Percentiles rank a stretch among this genome's conserved stretches.
These are phyloP conservation scores for Penicillium sp. DNA, from an alignment of 2,329 filamentous ascomycete species.

Conservation along the genomic window DNA sequence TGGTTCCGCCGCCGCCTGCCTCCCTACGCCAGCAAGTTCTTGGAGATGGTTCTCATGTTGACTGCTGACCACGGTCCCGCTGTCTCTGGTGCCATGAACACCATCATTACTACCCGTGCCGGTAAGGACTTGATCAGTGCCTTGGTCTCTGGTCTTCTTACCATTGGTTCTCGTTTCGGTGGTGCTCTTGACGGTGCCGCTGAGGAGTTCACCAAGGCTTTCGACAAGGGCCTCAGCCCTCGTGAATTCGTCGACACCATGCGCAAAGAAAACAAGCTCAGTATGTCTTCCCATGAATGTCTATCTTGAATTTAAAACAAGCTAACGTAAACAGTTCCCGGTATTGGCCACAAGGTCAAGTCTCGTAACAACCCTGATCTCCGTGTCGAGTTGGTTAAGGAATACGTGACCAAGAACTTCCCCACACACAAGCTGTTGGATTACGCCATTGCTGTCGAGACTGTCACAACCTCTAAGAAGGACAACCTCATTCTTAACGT, in stretches of 20 bases:
- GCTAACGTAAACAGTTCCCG: conserved; percentile 60
- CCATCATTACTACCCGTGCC: conserved; percentile 98
- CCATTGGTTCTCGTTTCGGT: conserved; percentile 96
- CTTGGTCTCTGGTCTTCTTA: conserved; percentile 92
- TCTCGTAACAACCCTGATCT: conserved; percentile 99
- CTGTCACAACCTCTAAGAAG: conserved; percentile 98
- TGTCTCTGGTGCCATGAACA: conserved; percentile 99
- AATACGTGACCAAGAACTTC: conserved; percentile 97
- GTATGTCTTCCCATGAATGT: conserved; percentile 43
- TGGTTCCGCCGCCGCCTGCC: conserved; percentile 99
- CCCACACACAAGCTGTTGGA: conserved; percentile 96
- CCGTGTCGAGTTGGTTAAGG: conserved; percentile 98
- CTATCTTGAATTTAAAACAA: background rate
- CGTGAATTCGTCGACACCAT: conserved; percentile 98
- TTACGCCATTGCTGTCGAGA: conserved; percentile 96
- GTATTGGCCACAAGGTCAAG: conserved; percentile 99
- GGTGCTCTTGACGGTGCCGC: conserved; percentile 96
- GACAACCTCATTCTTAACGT: conserved; percentile 99
- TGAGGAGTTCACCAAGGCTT: conserved; percentile 97
- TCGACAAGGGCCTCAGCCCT: conserved; percentile 95
- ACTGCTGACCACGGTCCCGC: conserved; percentile 98
- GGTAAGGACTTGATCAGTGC: conserved; percentile 98
- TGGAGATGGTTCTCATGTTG: conserved; percentile 99
- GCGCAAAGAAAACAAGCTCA: conserved; percentile 99
- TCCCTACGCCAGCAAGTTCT: conserved; percentile 94